phyloP scores from a whole-genome alignment of 192 early-diverging fungal genomes.

The Mortierella hygrophila region DNA sequence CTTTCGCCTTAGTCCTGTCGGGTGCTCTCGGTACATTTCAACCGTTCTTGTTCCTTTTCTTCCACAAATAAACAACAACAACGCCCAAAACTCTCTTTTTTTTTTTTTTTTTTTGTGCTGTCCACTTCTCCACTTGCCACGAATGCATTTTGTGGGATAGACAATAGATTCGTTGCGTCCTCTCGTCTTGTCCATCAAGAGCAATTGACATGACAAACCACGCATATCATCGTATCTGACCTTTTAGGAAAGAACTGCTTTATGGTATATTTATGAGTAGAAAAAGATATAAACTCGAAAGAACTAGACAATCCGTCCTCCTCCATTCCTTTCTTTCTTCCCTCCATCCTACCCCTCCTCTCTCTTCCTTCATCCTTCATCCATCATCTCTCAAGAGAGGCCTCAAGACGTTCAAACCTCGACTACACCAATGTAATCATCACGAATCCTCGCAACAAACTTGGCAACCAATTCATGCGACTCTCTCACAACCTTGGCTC shows the following conservation, averaged over 20 bases:
- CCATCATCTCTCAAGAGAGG: too few relatives aligned
- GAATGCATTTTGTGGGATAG: neutral
- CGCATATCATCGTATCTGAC: neutral
- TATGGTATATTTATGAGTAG: neutral
- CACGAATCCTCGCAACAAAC: slow-evolving; percentile 31
- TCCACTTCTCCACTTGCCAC: neutral
- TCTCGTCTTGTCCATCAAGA: too few relatives aligned
- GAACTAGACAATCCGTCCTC: neutral
- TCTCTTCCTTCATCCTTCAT: neutral
- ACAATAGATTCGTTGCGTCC: too few relatives aligned
- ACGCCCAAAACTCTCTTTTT: slow-evolving; percentile 4
- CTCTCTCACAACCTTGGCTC: slow-evolving; percentile 15
- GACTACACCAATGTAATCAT: slow-evolving; percentile 24
- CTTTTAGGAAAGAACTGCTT: neutral
- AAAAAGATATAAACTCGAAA: neutral
- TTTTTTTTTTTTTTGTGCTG: neutral
- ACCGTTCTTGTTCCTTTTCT: neutral
- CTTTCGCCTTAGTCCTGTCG: neutral
- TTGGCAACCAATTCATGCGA: slow-evolving; percentile 20
- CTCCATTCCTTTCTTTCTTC: slow-evolving; percentile 8
- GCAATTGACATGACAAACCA: slow-evolving; percentile 3
- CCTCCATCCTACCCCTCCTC: neutral
- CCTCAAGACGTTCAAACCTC: neutral
- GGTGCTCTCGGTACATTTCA: slow-evolving; percentile 1
- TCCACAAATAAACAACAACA: neutral